These are phyloP conservation scores for Picea engelmannii DNA, from an alignment of 83 land plant genomes.

Conservation along the genomic window DNA sequence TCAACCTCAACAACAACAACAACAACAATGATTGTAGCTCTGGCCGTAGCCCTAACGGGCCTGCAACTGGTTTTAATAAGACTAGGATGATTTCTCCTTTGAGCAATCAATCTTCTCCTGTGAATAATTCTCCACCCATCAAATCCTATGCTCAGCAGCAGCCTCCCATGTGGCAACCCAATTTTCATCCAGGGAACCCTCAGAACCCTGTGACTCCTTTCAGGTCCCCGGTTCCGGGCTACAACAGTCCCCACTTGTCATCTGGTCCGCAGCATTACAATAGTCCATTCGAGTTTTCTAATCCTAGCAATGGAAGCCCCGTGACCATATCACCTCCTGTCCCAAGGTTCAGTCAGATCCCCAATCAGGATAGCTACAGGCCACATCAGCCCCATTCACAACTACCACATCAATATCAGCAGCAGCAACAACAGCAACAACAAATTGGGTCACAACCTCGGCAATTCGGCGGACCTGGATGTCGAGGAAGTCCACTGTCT, in stretches of 20 bases:
- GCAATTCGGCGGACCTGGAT: neutral
- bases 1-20: neutral
- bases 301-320: constrained; percentile 2
- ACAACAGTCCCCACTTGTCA: neutral
- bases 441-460: constrained; percentile 7
- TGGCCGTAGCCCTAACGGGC: neutral
- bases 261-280: constrained; percentile 5
- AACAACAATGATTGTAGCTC: neutral
- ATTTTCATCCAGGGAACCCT: neutral
- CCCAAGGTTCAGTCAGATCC: neutral
- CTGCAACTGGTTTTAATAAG: neutral
- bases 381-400: constrained; percentile 7
- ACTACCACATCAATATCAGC: constrained; percentile 9
- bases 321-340: neutral
- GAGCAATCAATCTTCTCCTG: neutral
- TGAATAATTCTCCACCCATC: neutral
- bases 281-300: neutral
- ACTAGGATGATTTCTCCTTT: neutral
- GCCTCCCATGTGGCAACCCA: no score
- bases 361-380: constrained; percentile 10
- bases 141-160: neutral
- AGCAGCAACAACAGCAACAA: neutral
- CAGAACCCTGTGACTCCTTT: constrained; percentile 1
- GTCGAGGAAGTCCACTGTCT: neutral
- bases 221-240: neutral